These are phyloP conservation scores for Fusarium torulosum DNA, from an alignment of 2,329 filamentous ascomycete species.

Conservation along the genomic window DNA sequence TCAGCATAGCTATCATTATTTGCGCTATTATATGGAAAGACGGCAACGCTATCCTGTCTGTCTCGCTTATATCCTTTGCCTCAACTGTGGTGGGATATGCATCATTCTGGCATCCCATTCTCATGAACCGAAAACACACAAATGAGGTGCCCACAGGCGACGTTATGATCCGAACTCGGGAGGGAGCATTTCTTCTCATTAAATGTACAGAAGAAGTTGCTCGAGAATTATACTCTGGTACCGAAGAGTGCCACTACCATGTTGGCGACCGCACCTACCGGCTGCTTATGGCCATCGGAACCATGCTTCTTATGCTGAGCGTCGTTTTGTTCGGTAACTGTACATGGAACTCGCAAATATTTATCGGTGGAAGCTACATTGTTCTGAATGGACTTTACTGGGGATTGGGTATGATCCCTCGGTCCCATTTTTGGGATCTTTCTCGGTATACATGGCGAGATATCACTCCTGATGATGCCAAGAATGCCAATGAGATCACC, in stretches of 20 bases:
- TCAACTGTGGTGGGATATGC: conserved; percentile 68
- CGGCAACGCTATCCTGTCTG: conserved; percentile 56
- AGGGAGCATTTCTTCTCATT: conserved; percentile 70
- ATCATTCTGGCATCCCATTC: conserved; percentile 67
- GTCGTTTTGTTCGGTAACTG: conserved; percentile 73
- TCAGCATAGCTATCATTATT: conserved; percentile 62
- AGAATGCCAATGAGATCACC: conserved; percentile 52
- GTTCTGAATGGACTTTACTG: conserved; percentile 71
- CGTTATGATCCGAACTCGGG: conserved; percentile 71
- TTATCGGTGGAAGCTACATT: conserved; percentile 70
- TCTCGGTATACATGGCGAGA: conserved; percentile 61
- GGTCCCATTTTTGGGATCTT: conserved; percentile 68
- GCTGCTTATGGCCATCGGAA: conserved; percentile 68
- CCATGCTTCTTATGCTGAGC: conserved; percentile 70
- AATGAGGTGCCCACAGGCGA: conserved; percentile 66
- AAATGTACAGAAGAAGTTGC: conserved; percentile 70
- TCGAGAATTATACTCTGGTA: conserved; percentile 72
- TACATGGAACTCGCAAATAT: conserved; percentile 70
- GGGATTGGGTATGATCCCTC: conserved; percentile 64
- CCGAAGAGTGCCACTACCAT: conserved; percentile 69
- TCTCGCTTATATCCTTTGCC: conserved; percentile 64
- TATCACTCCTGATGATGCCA: conserved; percentile 57
- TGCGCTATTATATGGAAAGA: conserved; percentile 57
- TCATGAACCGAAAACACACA: conserved; percentile 64
- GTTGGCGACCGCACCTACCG: conserved; percentile 63